Percentiles rank a stretch among this genome's conserved stretches.
These are phyloP conservation scores for Phytophthora tentaculata DNA, from an alignment of 352 stramenopile genomes.

Conservation along the genomic window DNA sequence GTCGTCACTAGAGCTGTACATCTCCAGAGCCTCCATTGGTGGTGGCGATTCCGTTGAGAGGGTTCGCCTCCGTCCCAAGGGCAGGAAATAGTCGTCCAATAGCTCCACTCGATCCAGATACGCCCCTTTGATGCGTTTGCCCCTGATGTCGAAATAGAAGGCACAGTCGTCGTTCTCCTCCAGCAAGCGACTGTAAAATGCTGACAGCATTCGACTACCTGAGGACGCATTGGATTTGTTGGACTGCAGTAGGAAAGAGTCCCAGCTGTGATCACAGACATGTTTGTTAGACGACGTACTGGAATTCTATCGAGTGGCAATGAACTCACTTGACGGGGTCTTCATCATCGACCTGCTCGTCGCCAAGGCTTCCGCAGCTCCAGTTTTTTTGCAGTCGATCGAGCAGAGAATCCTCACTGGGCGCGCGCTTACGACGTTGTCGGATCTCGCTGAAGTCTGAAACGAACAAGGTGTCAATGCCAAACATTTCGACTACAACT, in stretches of 20 bases:
- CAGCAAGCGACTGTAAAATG: constrained; percentile 83
- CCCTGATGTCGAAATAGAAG: constrained; percentile 62
- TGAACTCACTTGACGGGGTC: constrained; percentile 37
- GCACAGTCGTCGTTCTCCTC: constrained; percentile 70
- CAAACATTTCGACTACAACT: background rate
- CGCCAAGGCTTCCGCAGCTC: constrained; percentile 37
- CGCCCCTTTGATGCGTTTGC: constrained; percentile 57
- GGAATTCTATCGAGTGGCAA: background rate
- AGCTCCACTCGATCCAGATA: constrained; percentile 62
- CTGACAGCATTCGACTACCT: constrained; percentile 76
- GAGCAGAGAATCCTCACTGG: constrained; percentile 50
- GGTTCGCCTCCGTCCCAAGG: constrained; percentile 5
- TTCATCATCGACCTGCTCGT: constrained; percentile 29
- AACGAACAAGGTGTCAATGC: background rate
- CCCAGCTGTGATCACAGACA: constrained; percentile 44
- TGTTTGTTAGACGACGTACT: background rate
- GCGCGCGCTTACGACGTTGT: constrained; percentile 5
- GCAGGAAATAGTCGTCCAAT: constrained; percentile 67
- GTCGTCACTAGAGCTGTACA: constrained; percentile 34
- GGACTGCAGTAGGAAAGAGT: constrained; percentile 46
- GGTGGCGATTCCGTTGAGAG: background rate
- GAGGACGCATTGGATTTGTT: constrained; percentile 60
- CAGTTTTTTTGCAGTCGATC: constrained; percentile 61
- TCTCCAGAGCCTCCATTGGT: constrained; percentile 29
- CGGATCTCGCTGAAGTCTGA: constrained; percentile 24